Base-by-base conservation (phyloP, 73 alveolate species). In the Paramecium sonneborni region DNA sequence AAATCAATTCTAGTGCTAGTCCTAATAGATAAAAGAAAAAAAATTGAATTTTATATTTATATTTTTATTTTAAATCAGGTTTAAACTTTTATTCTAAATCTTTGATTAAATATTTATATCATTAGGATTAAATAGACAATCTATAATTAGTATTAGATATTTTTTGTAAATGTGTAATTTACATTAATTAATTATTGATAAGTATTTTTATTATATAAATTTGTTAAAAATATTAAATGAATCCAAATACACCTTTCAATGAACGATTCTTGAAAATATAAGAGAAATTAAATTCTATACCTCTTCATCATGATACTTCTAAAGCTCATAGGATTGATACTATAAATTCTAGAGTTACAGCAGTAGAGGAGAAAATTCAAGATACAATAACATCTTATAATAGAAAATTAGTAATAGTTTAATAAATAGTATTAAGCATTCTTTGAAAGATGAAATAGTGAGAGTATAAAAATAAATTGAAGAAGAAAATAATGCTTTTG, bases 181-280 rank as follows among this genome's bases (percentile, higher is more conserved):
- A 88, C 10, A 26, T 52, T 30, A 21, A 56, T 88, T 79, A 23
- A 34, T 72, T 28, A 28, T 14, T 35, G 12, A 10, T 72, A 26
- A 34, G 14, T 18, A 3, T 52, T 52, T 18, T 62, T 12, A 9
- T 62, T 62, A 62, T 23, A 26, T 26, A 74, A 74, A 34, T 74
- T 74, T 74, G 87, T 74, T 74, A 74, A 79, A 43, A 35, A 72
- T 15, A 68, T 18, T 56, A 56, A 43, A 79, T 79, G 90, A 79
- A 79, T 79, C 90, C 74, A 43, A 79, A 79, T 79, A 79, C 90
- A 79, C 94, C 94, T 46, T 88, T 69, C 94, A 82, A 76, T 52
- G 94, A 88, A 46, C 94, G 94, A 14, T 88, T 88, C 84, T 30
- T 44, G 2, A 88, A 88, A 21, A 88, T 88, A 43, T 18, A 34